phyloP scores from a whole-genome alignment of 2,329 filamentous ascomycete genomes.

The Xylaria sp. region DNA sequence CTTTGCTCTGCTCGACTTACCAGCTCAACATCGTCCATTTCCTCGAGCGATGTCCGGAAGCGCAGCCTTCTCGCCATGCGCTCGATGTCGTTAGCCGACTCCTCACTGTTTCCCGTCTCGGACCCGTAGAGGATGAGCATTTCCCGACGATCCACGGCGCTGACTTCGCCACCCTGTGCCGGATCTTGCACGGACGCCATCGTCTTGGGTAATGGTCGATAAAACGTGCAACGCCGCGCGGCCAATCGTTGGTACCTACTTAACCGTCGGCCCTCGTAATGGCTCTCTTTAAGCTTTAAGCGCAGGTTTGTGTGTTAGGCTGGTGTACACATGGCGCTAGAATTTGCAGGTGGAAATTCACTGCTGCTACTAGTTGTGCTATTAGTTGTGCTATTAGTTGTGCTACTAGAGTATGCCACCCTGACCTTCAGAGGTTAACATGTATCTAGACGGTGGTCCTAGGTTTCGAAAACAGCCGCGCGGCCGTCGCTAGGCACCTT shows the following conservation, averaged over 20 bases:
- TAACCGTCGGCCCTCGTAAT: background rate
- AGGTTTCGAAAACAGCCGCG: no score
- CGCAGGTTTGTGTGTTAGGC: no score
- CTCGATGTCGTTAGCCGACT: slow-evolving; percentile 85
- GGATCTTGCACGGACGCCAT: slow-evolving; percentile 32
- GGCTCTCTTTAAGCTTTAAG: no score
- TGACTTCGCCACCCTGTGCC: slow-evolving; percentile 32
- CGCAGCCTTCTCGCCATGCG: slow-evolving; percentile 75
- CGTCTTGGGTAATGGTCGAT: slow-evolving; percentile 2
- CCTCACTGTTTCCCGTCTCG: slow-evolving; percentile 93
- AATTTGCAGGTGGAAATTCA: background rate
- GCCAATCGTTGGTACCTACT: background rate
- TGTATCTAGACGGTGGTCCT: no score
- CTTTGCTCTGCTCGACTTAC: slow-evolving; percentile 56
- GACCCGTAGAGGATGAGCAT: slow-evolving; percentile 86
- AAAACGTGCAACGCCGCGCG: background rate
- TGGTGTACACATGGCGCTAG: background rate
- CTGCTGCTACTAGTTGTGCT: background rate
- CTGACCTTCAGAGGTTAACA: no score
- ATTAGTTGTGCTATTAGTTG: background rate
- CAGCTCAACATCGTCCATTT: slow-evolving; percentile 77
- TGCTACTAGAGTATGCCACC: background rate
- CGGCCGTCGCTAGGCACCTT: no score
- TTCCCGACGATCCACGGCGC: slow-evolving; percentile 44
- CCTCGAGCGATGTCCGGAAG: slow-evolving; percentile 76